Evolutionary conservation across 129 eudicot species (phyloP).

Genomic region (Pulicaria dysenterica): DNA sequence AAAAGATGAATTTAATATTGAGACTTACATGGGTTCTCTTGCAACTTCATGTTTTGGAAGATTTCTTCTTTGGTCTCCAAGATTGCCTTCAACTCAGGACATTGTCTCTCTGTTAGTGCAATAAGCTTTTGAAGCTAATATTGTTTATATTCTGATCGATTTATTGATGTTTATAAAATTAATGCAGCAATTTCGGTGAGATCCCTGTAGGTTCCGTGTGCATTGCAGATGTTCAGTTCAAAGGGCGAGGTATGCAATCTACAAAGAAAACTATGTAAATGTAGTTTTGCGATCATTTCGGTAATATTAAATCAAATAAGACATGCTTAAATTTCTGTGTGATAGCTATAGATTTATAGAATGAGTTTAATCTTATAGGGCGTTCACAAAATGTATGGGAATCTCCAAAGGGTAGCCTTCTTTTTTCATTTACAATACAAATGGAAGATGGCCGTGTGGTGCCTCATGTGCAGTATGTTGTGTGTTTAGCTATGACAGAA

Average conservation of each 20-base stretch:
- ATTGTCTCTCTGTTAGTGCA: slow-evolving; percentile 73
- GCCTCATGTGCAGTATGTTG: slow-evolving; percentile 90
- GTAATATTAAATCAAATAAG: not conserved
- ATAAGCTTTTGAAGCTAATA: not conserved
- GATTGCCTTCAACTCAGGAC: slow-evolving; percentile 82
- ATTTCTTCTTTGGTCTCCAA: slow-evolving; percentile 78
- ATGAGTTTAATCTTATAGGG: slow-evolving; percentile 40
- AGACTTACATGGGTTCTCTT: slow-evolving; percentile 54
- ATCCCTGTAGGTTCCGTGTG: slow-evolving; percentile 84
- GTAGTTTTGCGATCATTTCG: no score
- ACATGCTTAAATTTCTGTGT: not conserved
- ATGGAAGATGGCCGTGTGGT: slow-evolving; percentile 94
- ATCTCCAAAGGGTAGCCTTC: slow-evolving; percentile 85
- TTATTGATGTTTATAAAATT: slow-evolving; percentile 15
- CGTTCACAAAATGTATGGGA: slow-evolving; percentile 88
- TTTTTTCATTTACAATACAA: slow-evolving; percentile 79
- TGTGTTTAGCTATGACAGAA: slow-evolving; percentile 84
- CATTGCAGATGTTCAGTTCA: slow-evolving; percentile 83
- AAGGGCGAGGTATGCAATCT: slow-evolving; percentile 79
- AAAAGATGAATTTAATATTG: slow-evolving; percentile 40
- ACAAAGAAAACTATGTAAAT: not conserved
- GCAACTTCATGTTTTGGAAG: slow-evolving; percentile 62
- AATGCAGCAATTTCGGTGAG: slow-evolving; percentile 69
- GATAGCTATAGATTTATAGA: not conserved
- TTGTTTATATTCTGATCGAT: slow-evolving; percentile 4